Percentiles rank a stretch among this genome's conserved stretches.
Evolutionary conservation across 2,329 filamentous ascomycete genomes (phyloP).

Genomic region (Magnaporthiopsis incrustans): DNA sequence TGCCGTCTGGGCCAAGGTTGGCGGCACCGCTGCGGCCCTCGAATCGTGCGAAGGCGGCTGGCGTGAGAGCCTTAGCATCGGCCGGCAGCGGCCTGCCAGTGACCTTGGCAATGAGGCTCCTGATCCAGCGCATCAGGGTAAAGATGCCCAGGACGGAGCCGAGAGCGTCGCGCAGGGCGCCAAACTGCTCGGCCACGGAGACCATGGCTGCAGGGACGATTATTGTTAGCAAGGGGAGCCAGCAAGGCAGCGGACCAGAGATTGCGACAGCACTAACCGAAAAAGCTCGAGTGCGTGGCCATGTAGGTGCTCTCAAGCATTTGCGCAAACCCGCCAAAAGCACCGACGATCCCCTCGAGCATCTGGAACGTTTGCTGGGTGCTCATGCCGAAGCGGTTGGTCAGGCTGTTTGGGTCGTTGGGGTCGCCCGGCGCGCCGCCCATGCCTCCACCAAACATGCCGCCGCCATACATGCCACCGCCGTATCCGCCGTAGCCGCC

Average conservation of each 20-base stretch:
- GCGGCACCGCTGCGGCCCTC: slow-evolving; percentile 55
- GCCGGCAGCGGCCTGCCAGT: slow-evolving; percentile 86
- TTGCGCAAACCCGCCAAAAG: slow-evolving; percentile 95
- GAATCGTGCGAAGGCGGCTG: slow-evolving; percentile 84
- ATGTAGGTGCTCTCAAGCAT: slow-evolving; percentile 99
- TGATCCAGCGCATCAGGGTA: slow-evolving; percentile 89
- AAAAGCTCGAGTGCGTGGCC: slow-evolving; percentile 98
- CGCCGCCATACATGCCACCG: slow-evolving; percentile 34
- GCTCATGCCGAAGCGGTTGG: slow-evolving; percentile 89
- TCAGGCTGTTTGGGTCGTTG: slow-evolving; percentile 88
- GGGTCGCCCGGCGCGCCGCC: slow-evolving; percentile 48
- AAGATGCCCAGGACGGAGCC: slow-evolving; percentile 94
- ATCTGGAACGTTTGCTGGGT: slow-evolving; percentile 97
- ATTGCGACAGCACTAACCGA: slow-evolving; percentile 55
- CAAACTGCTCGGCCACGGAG: slow-evolving; percentile 94
- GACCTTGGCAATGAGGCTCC: slow-evolving; percentile 82
- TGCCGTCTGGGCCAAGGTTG: slow-evolving; percentile 41
- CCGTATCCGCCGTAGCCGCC: slow-evolving; percentile 35
- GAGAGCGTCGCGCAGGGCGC: slow-evolving; percentile 84
- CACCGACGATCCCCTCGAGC: slow-evolving; percentile 92
- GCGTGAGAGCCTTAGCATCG: slow-evolving; percentile 78
- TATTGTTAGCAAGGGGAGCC: slow-evolving; percentile 8
- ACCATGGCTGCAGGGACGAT: slow-evolving; percentile 69
- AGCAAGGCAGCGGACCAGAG: slow-evolving; percentile 2
- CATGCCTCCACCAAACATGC: slow-evolving; percentile 32